Conservation (phyloP, 768 basidiomycete species). For the Austroboletus festivus region DNA sequence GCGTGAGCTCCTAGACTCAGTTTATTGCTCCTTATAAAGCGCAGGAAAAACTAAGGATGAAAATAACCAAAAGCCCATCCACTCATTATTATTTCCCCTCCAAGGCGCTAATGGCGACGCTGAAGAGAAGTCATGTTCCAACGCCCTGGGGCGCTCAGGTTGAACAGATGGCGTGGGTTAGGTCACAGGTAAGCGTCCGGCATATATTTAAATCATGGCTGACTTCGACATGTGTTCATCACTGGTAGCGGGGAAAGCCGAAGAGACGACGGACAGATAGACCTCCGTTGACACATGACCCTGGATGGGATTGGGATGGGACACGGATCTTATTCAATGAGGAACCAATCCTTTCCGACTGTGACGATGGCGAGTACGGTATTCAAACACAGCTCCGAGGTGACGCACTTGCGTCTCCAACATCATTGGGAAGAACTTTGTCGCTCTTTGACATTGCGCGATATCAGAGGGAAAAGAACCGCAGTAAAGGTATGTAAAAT, state of each 20-base stretch:
- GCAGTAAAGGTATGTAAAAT: slow-evolving; percentile 12
- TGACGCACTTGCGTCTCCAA: background rate
- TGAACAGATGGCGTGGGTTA: slow-evolving; percentile 8
- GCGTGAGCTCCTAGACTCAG: background rate
- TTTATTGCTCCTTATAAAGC: slow-evolving; percentile 14
- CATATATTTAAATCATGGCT: background rate
- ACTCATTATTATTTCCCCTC: too few relatives aligned
- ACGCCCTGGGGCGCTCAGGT: slow-evolving; percentile 5
- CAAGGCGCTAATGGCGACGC: too few relatives aligned
- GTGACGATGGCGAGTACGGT: background rate
- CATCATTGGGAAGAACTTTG: background rate
- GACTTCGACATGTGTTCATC: too few relatives aligned
- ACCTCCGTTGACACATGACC: slow-evolving; percentile 14
- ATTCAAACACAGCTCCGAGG: background rate
- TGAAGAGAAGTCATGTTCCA: slow-evolving; percentile 13
- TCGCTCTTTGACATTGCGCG: slow-evolving; percentile 7
- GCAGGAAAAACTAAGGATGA: background rate
- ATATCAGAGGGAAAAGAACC: background rate
- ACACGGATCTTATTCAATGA: slow-evolving; percentile 6
- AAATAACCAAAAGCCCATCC: background rate
- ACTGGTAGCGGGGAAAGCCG: slow-evolving; percentile 13
- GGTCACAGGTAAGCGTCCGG: slow-evolving; percentile 10
- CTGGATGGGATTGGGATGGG: slow-evolving; percentile 27
- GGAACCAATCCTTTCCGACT: background rate
- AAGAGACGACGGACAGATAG: slow-evolving; percentile 8